A percentile compares a stretch with the other conserved stretches of the same genome.
These are phyloP conservation scores for Encephalitozoon hellem DNA, from an alignment of 371 early-diverging fungal species.

Conservation along the genomic window DNA sequence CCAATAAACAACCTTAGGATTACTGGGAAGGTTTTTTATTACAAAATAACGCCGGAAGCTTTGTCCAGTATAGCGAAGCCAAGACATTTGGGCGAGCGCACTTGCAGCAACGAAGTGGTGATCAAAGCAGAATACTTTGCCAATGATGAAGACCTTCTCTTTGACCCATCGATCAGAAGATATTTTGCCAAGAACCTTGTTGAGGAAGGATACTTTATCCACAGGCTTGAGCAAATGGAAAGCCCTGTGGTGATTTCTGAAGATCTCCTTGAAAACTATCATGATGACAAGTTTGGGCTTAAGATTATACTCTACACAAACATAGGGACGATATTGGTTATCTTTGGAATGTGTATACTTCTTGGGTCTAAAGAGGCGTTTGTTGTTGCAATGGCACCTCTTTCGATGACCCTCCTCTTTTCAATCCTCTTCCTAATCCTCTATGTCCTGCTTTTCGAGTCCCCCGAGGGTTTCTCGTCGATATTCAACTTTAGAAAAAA, in stretches of 20 bases:
- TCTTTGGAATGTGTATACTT: not conserved
- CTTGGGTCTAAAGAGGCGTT: not conserved
- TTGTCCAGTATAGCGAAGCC: not conserved
- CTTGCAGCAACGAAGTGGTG: not conserved
- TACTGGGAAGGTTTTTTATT: conserved; percentile 69
- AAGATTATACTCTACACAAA: conserved; percentile 7
- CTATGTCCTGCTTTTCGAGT: not conserved
- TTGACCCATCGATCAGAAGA: not conserved
- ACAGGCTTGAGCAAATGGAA: not conserved
- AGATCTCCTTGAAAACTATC: not conserved
- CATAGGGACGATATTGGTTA: not conserved
- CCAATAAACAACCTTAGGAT: conserved; percentile 70
- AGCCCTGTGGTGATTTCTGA: not conserved
- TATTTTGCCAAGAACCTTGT: not conserved
- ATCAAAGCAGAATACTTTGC: conserved; percentile 4
- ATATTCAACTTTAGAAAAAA: not conserved
- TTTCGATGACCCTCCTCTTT: not conserved
- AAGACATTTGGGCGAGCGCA: not conserved
- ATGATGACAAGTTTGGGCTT: not conserved
- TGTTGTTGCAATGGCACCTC: not conserved
- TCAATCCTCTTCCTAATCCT: not conserved
- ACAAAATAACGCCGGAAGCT: conserved; percentile 52
- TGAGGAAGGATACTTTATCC: not conserved
- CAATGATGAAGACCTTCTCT: not conserved
- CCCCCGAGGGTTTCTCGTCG: not conserved